Percentiles rank a stretch among this genome's conserved stretches.
These are phyloP conservation scores for Chaetomiaceae sp. DNA, from an alignment of 2,329 filamentous ascomycete genomes.

Conservation along the genomic window DNA sequence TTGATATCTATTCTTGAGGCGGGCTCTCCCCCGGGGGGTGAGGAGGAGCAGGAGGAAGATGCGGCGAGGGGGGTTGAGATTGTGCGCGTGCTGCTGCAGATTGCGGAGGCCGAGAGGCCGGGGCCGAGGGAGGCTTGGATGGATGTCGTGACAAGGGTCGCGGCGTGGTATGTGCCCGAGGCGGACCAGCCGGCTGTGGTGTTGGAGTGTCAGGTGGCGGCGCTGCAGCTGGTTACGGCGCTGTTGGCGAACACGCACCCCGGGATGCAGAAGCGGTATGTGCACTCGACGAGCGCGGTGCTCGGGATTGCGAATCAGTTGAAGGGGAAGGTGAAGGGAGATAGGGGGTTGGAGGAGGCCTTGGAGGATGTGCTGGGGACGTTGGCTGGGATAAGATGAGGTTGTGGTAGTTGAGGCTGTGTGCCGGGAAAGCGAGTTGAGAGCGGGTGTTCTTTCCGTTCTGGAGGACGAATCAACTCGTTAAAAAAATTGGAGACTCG, in stretches of 20 bases:
- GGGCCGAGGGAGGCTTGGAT: slow-evolving; percentile 54
- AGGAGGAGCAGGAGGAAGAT: slow-evolving; percentile 29
- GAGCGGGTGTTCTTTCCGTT: background rate
- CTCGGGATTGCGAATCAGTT: slow-evolving; percentile 45
- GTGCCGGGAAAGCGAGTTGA: background rate
- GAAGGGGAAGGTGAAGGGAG: slow-evolving; percentile 29
- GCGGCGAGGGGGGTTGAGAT: slow-evolving; percentile 51
- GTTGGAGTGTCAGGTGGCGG: slow-evolving; percentile 50
- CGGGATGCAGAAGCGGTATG: slow-evolving; percentile 47
- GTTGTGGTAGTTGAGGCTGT: background rate
- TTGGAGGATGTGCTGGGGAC: slow-evolving; percentile 41
- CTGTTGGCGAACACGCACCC: slow-evolving; percentile 44
- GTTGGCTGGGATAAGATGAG: slow-evolving; percentile 25
- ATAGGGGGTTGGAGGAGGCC: slow-evolving; percentile 35
- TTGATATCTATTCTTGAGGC: slow-evolving; percentile 41
- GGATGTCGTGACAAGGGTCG: slow-evolving; percentile 47
- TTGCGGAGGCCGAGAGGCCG: slow-evolving; percentile 44
- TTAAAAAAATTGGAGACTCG: no score
- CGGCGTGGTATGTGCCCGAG: slow-evolving; percentile 43
- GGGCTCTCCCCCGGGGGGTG: slow-evolving; percentile 20
- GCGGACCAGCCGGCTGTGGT: slow-evolving; percentile 26
- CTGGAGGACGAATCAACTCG: no score
- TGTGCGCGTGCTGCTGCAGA: slow-evolving; percentile 49
- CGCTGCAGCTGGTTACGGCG: slow-evolving; percentile 52
- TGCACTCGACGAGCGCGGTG: slow-evolving; percentile 48